A percentile compares a stretch with the other conserved stretches of the same genome.
These are phyloP conservation scores for Lactarius quietus DNA, from an alignment of 768 basidiomycete species.

Conservation along the genomic window DNA sequence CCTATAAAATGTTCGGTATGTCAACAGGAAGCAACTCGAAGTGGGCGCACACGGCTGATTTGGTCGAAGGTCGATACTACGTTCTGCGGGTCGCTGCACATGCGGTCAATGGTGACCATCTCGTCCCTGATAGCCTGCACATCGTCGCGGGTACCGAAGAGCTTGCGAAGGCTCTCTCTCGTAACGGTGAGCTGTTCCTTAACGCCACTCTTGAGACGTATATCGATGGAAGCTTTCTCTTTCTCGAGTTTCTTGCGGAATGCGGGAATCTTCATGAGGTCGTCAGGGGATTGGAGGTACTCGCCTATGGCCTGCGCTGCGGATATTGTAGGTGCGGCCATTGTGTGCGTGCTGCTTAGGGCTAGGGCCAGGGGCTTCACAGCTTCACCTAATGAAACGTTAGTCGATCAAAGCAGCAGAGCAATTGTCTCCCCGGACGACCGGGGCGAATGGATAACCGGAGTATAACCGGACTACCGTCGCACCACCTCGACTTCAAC, in stretches of 20 bases:
- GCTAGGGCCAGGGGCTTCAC: too few species aligned
- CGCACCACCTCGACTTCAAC: neutral
- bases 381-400: neutral
- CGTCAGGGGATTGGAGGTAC: constrained; percentile 89
- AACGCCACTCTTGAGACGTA: constrained; percentile 84
- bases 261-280: constrained; percentile 82
- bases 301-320: constrained; percentile 86
- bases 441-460: too few species aligned
- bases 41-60: constrained; percentile 76
- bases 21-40: neutral
- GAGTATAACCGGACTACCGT: too few species aligned
- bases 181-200: constrained; percentile 92
- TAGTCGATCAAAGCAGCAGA: neutral
- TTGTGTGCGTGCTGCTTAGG: constrained; percentile 22
- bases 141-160: constrained; percentile 71
- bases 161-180: constrained; percentile 78
- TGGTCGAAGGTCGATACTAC: constrained; percentile 88
- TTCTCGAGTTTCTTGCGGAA: constrained; percentile 95
- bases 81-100: constrained; percentile 71
- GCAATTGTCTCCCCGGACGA: neutral
- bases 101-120: constrained; percentile 73
- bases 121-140: constrained; percentile 83
- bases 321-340: constrained; percentile 58
- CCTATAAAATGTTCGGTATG: constrained; percentile 44
- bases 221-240: constrained; percentile 92